phyloP scores from a whole-genome alignment of 805 yeast species.

The Yarrowia deformans region DNA sequence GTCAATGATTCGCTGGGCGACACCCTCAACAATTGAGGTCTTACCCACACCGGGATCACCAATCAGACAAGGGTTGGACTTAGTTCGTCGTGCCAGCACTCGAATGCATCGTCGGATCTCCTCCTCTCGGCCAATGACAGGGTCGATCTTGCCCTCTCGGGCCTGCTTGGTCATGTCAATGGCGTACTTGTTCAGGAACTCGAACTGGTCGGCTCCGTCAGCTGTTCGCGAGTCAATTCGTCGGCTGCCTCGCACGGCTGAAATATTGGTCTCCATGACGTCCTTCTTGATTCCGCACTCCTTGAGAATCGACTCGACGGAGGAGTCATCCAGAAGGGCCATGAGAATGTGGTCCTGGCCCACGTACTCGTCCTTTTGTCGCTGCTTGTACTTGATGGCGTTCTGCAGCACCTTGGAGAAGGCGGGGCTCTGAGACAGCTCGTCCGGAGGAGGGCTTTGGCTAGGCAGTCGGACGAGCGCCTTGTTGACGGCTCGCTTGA shows the following conservation, averaged over 20 bases:
- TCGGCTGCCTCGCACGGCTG: slow-evolving; percentile 84
- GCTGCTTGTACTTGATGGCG: slow-evolving; percentile 78
- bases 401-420: slow-evolving; percentile 75
- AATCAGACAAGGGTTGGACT: slow-evolving; percentile 93
- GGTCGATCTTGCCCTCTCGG: slow-evolving; percentile 92
- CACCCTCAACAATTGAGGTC: slow-evolving; percentile 97
- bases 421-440: slow-evolving; percentile 76
- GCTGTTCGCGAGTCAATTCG: slow-evolving; percentile 94
- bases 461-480: slow-evolving; percentile 84
- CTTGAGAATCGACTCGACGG: slow-evolving; percentile 73
- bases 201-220: slow-evolving; percentile 83
- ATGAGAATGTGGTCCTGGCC: slow-evolving; percentile 94
- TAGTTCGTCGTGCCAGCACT: slow-evolving; percentile 94
- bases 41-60: slow-evolving; percentile 99
- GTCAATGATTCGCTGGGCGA: slow-evolving; percentile 95
- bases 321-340: slow-evolving; percentile 81
- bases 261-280: slow-evolving; percentile 76
- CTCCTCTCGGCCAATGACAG: slow-evolving; percentile 98
- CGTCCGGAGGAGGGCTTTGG: slow-evolving; percentile 88
- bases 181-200: slow-evolving; percentile 88
- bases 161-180: slow-evolving; percentile 94
- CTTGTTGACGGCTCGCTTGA: slow-evolving; percentile 81
- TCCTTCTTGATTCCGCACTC: slow-evolving; percentile 73
- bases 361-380: slow-evolving; percentile 88
- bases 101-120: slow-evolving; percentile 95